These are phyloP conservation scores for Farysia itapuensis DNA, from an alignment of 1,284 basidiomycete species.

Conservation along the genomic window DNA sequence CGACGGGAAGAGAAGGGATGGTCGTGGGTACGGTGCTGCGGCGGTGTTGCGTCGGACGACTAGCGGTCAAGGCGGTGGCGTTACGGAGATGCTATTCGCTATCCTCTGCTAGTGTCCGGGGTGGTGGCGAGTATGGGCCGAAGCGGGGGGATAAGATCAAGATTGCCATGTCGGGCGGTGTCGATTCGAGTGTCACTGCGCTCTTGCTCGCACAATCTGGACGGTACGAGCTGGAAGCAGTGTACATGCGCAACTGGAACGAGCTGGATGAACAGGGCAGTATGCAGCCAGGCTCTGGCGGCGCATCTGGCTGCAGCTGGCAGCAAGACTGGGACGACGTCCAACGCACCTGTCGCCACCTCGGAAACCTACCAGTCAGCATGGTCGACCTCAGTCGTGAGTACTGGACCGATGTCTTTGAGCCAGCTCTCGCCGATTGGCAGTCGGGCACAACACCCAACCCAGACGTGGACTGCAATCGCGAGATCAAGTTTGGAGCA, in stretches of 20 bases:
- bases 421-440: conserved; percentile 51
- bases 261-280: conserved; percentile 67
- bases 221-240: conserved; percentile 71
- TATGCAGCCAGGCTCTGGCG: conserved; percentile 55
- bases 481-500: conserved; percentile 89
- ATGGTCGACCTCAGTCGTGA: conserved; percentile 42
- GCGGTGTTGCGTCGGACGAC: no score
- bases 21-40: no score
- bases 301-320: conserved; percentile 78
- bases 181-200: conserved; percentile 72
- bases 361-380: conserved; percentile 67
- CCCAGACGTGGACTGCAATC: conserved; percentile 91
- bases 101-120: no score
- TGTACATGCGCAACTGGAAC: conserved; percentile 94
- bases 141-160: conserved; percentile 67
- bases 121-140: conserved; percentile 10
- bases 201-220: conserved; percentile 37
- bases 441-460: conserved; percentile 69
- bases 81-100: neutral
- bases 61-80: neutral
- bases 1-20: no score
- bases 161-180: conserved; percentile 92
- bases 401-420: conserved; percentile 56
- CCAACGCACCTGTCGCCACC: conserved; percentile 71
- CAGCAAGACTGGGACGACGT: conserved; percentile 93